Base-by-base conservation (phyloP, 2,329 filamentous ascomycete species). In the Talaromyces atroroseus region DNA sequence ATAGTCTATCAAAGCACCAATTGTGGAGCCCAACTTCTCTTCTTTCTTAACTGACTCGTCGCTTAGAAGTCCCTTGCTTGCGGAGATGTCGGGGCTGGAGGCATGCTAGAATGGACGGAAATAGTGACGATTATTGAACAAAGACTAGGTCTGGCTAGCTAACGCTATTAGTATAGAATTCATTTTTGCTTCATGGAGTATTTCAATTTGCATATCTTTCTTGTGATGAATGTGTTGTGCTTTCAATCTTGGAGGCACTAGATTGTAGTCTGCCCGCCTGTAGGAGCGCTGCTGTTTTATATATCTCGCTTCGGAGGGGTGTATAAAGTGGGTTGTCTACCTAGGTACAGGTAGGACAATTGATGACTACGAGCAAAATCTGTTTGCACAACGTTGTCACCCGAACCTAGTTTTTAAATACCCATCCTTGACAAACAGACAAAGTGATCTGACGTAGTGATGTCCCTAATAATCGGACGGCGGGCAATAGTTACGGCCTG, bases 81-180 rank as follows among this genome's bases (percentile, higher is more conserved):
- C 72, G 90, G 90, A 14, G 92, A 96, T 73, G 80, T 86, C 2
- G 91, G 91, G 0, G 80, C 82, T 42, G 91, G 91, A 3, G 91
- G 84, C 1, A 96, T 96, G 92, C 83, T 81, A 67, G 83, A 89
- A 52, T 95, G 89, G 89, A 81, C 76, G 57, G 80, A 86, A 57
- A 88, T 96, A 68, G 89, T 94, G 10, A 68, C 69, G 10, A 75
- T 82, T 1, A 81, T 92, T 52, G 82, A 88, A 67, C 68, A 78
- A 34, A 40, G 53, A 38, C 42, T 58, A 29, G 45, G 11, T n/a
- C 44, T 57, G 32, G 18, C 18, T 44, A 18, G 18, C 40, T 44
- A 44, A 44, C 12, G 16, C 18, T 44, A 14, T 21, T 8, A 6
- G 18, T 21, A 12, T 21, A 21, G n/a, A n/a, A 20, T 21, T 21